Conservation (phyloP, 1,284 basidiomycete species). For the Phellopilus nigrolimitatus region DNA sequence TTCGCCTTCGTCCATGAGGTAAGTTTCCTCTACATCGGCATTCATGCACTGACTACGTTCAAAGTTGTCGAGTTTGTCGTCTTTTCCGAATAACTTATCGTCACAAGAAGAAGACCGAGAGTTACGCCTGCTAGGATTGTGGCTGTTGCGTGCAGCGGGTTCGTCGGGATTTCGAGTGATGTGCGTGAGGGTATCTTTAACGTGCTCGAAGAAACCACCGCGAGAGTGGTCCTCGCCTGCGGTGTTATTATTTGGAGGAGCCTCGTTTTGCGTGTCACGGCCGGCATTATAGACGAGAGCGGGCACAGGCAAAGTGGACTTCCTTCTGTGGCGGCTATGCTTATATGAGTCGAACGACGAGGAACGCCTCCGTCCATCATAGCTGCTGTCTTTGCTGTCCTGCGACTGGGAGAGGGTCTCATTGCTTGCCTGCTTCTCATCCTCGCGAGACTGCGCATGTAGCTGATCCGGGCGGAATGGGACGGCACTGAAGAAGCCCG, state of each 20-base stretch:
- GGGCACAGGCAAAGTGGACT: neutral
- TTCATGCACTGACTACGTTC: constrained; percentile 11
- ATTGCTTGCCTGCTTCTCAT: neutral
- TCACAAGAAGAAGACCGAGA: constrained; percentile 2
- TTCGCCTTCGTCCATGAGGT: constrained; percentile 17
- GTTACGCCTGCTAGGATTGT: neutral
- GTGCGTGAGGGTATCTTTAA: neutral
- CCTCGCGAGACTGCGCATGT: neutral
- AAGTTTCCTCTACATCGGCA: constrained; percentile 16
- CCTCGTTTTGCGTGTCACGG: neutral
- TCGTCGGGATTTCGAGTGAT: neutral
- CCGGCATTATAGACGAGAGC: neutral
- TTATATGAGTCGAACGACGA: neutral
- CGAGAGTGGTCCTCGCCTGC: neutral
- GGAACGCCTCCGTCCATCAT: neutral
- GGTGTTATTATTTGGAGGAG: neutral
- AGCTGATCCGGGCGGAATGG: neutral
- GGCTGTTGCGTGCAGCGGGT: neutral
- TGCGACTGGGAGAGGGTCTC: too few relatives aligned
- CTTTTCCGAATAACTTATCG: neutral
- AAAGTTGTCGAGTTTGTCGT: constrained; percentile 12
- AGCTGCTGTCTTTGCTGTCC: neutral
- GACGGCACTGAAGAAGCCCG: neutral
- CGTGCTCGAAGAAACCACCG: constrained; percentile 6
- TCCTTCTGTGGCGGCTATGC: neutral